Evolutionary conservation across 2,329 filamentous ascomycete genomes (phyloP).

Genomic region (Scleromitrula shiraiana): DNA sequence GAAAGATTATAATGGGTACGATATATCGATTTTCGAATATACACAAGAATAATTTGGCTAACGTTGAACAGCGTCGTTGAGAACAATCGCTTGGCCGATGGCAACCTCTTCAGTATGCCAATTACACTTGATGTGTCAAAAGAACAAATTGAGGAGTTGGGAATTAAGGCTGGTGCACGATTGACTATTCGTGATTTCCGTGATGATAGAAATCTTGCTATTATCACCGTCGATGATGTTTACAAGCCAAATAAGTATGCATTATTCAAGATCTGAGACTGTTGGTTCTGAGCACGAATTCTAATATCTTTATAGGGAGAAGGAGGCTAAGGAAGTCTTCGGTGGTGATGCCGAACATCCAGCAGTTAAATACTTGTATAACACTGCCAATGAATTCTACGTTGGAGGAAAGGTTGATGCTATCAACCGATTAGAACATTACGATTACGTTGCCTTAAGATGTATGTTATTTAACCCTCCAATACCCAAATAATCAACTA

Average conservation of each 20-base stretch:
- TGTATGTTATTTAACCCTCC: slow-evolving; percentile 48
- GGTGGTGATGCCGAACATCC: slow-evolving; percentile 87
- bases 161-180: slow-evolving; percentile 71
- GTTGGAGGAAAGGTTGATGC: slow-evolving; percentile 94
- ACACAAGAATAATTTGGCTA: slow-evolving; percentile 20
- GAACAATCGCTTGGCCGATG: slow-evolving; percentile 77
- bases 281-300: no score
- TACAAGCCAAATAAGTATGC: slow-evolving; percentile 91
- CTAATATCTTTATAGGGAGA: slow-evolving; percentile 46
- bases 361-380: slow-evolving; percentile 82
- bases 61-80: slow-evolving; percentile 65
- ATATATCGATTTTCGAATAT: slow-evolving; percentile 13
- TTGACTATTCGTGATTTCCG: slow-evolving; percentile 90
- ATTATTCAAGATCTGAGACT: not conserved
- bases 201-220: slow-evolving; percentile 92
- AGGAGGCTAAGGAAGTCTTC: slow-evolving; percentile 91
- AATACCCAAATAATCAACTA: slow-evolving; percentile 11
- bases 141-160: slow-evolving; percentile 63
- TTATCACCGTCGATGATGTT: slow-evolving; percentile 90
- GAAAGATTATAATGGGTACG: slow-evolving; percentile 90
- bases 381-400: slow-evolving; percentile 77
- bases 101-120: slow-evolving; percentile 91
- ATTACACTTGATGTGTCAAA: slow-evolving; percentile 85
- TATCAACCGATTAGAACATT: slow-evolving; percentile 91
- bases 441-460: slow-evolving; percentile 95